Conservation (phyloP, 2,329 filamentous ascomycete genomes). For the Neopestalotiopsis sp. region DNA sequence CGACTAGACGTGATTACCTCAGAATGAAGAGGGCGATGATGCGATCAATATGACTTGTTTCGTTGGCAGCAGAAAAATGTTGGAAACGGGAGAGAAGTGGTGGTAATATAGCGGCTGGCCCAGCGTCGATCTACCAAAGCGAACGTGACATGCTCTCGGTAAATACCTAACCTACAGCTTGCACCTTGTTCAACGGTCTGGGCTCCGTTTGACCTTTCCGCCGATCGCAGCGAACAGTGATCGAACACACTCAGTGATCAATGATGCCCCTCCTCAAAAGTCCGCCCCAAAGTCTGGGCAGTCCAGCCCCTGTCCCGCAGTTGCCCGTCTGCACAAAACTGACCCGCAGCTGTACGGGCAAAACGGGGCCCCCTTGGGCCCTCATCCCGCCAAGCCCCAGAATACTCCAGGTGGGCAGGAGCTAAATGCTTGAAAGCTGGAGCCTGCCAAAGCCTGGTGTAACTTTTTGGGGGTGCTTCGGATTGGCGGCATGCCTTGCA, state of each 20-base stretch:
- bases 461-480: not conserved
- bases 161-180: not conserved
- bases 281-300: not conserved
- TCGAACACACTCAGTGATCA: not conserved
- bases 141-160: not conserved
- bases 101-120: not conserved
- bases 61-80: not conserved
- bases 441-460: not conserved
- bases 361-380: too few relatives aligned
- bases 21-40: not conserved
- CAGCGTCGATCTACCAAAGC: not conserved
- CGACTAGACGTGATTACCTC: not conserved
- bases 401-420: constrained; percentile 7
- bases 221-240: constrained; percentile 3
- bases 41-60: not conserved
- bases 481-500: not conserved
- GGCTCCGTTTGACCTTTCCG: constrained; percentile 12
- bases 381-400: constrained; percentile 11
- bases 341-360: not conserved
- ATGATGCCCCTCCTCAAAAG: not conserved
- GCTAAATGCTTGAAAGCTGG: not conserved
- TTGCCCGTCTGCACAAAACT: not conserved
- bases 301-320: not conserved
- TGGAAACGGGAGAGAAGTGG: not conserved
- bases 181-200: constrained; percentile 5